A percentile compares a stretch with the other conserved stretches of the same genome.
These are phyloP conservation scores for Piper longum DNA, from an alignment of 164 flowering plant species.

Conservation along the genomic window DNA sequence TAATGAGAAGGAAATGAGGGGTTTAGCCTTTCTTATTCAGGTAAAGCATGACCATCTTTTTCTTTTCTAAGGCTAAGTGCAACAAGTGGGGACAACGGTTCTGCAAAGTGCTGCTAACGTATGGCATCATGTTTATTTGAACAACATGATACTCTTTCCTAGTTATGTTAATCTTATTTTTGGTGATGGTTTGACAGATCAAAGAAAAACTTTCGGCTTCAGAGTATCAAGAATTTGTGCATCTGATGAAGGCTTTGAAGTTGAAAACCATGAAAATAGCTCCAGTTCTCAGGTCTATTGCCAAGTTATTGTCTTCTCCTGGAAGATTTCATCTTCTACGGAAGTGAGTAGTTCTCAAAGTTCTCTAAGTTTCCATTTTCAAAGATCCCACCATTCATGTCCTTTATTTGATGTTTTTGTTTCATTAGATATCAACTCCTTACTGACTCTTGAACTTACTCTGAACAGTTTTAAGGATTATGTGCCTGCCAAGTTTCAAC, in stretches of 20 bases:
- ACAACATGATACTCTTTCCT: not conserved
- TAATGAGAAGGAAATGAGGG: conserved; percentile 38
- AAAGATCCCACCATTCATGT: not conserved
- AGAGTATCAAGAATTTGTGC: conserved; percentile 75
- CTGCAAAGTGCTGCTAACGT: no score
- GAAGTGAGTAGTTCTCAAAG: conserved; percentile 24
- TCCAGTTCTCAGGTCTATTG: conserved; percentile 58
- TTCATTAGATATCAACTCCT: not conserved
- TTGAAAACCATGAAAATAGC: conserved; percentile 55
- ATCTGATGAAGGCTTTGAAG: conserved; percentile 72
- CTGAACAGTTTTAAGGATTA: conserved; percentile 74
- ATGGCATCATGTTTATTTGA: no score
- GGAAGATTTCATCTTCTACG: conserved; percentile 62
- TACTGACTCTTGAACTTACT: not conserved
- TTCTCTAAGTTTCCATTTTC: no score
- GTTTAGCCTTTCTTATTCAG: conserved; percentile 63
- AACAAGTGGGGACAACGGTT: no score
- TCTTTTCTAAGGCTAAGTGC: not conserved
- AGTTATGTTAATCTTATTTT: not conserved
- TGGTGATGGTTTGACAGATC: conserved; percentile 34
- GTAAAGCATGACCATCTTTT: conserved; percentile 17
- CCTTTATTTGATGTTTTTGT: not conserved
- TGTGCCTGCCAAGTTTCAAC: conserved; percentile 63
- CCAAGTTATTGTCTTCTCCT: conserved; percentile 51
- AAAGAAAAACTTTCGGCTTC: conserved; percentile 47